phyloP scores from a whole-genome alignment of 257 asterid species.

The Echium plantagineum region DNA sequence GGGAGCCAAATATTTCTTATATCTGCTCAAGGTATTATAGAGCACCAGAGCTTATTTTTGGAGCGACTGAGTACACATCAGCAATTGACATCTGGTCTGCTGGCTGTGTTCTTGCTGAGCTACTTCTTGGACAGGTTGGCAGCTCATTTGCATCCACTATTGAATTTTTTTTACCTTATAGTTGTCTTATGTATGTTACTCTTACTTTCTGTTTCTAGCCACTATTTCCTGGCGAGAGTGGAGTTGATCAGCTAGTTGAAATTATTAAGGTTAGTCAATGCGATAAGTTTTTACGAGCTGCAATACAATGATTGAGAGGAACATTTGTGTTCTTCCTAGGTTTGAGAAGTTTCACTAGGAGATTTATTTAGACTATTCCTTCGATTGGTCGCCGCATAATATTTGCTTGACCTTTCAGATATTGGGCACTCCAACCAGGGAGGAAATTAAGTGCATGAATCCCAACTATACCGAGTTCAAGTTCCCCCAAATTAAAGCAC shows the following conservation, averaged over 20 bases:
- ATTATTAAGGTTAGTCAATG: conserved; percentile 62
- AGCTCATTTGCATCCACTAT: conserved; percentile 1
- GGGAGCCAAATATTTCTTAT: conserved; percentile 47
- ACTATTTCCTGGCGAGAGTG: conserved; percentile 96
- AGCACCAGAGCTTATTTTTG: conserved; percentile 55
- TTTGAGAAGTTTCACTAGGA: background rate
- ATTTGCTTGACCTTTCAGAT: conserved; percentile 23
- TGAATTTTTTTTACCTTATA: background rate
- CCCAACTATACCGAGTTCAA: conserved; percentile 51
- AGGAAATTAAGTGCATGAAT: conserved; percentile 58
- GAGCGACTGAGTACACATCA: conserved; percentile 44
- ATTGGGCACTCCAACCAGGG: conserved; percentile 57
- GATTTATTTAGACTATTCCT: background rate
- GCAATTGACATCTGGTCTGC: conserved; percentile 51
- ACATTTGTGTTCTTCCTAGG: too few species aligned
- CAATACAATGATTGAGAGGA: too few species aligned
- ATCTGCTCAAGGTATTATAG: conserved; percentile 53
- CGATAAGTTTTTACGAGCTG: background rate
- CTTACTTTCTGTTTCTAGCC: conserved; percentile 39
- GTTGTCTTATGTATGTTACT: background rate
- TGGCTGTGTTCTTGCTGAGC: conserved; percentile 48
- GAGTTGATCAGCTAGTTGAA: conserved; percentile 98
- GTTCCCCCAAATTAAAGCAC: conserved; percentile 56
- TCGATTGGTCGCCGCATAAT: background rate
- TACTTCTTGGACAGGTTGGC: conserved; percentile 42